Conservation (phyloP, 2,329 filamentous ascomycete genomes). For the Talaromyces sp. region DNA sequence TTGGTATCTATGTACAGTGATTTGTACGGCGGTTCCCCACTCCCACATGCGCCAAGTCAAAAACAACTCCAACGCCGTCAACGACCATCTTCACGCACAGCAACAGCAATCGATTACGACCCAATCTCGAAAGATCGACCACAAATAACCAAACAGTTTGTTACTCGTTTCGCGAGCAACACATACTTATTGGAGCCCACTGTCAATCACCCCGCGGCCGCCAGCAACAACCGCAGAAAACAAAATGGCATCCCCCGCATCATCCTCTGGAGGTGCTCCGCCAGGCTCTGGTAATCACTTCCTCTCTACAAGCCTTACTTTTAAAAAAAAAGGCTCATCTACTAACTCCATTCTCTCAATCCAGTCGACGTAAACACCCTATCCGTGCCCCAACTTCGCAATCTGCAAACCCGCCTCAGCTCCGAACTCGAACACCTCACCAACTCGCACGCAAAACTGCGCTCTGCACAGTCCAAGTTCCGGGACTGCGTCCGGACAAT, state of each 20-base stretch:
- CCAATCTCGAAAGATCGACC: not conserved
- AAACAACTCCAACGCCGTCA: not conserved
- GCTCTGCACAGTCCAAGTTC: conserved; percentile 86
- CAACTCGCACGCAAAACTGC: conserved; percentile 80
- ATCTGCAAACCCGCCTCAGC: conserved; percentile 93
- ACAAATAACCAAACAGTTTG: not conserved
- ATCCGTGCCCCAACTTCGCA: conserved; percentile 75
- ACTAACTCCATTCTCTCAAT: not conserved
- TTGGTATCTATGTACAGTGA: too few relatives aligned
- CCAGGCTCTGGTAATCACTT: conserved; percentile 21
- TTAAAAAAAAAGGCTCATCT: not conserved
- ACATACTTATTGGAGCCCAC: not conserved
- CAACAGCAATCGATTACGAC: not conserved
- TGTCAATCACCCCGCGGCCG: not conserved
- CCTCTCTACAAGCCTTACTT: not conserved
- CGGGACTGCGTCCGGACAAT: conserved; percentile 81
- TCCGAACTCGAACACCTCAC: conserved; percentile 94
- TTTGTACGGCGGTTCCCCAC: not conserved
- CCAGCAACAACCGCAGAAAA: not conserved
- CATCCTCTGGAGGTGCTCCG: conserved; percentile 18
- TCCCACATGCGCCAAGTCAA: not conserved
- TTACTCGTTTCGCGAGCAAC: not conserved
- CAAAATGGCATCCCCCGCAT: conserved; percentile 25
- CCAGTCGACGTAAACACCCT: conserved; percentile 64
- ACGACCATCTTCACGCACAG: not conserved